Conservation (phyloP, 2,329 filamentous ascomycete genomes). For the Monilinia fructicola region DNA sequence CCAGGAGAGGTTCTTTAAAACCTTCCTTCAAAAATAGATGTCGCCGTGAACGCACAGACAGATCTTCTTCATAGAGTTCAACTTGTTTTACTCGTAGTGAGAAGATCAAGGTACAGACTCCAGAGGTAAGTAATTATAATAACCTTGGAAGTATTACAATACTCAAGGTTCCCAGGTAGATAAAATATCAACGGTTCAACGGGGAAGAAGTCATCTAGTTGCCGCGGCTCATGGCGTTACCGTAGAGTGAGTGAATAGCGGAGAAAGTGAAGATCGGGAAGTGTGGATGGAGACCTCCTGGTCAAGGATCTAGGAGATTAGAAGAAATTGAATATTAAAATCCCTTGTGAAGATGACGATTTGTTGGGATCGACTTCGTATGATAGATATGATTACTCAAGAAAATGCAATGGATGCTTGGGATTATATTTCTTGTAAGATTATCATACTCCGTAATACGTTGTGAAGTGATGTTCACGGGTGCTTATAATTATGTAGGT, state of each 20-base stretch:
- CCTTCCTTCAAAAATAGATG: too few species aligned
- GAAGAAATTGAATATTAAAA: constrained; percentile 6
- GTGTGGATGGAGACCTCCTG: neutral
- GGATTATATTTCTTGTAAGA: neutral
- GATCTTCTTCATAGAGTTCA: neutral
- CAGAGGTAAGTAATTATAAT: too few species aligned
- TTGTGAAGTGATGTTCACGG: neutral
- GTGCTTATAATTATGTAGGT: too few species aligned
- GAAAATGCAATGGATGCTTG: neutral
- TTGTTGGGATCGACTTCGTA: neutral
- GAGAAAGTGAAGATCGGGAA: constrained; percentile 14
- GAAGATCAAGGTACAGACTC: neutral
- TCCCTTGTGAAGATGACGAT: constrained; percentile 3
- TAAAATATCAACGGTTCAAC: constrained; percentile 12
- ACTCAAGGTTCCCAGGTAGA: too few species aligned
- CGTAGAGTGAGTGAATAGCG: constrained; percentile 20
- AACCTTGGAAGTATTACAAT: too few species aligned
- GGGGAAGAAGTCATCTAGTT: constrained; percentile 8
- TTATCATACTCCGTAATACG: neutral
- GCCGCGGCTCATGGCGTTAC: constrained; percentile 9
- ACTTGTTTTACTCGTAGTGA: neutral
- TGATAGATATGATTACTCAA: neutral
- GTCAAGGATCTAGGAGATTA: constrained; percentile 11
- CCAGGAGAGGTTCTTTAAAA: neutral
- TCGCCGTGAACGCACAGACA: neutral